Percentiles rank a stretch among this genome's conserved stretches.
These are phyloP conservation scores for Lepidium didymum DNA, from an alignment of 345 rosid genomes.

Conservation along the genomic window DNA sequence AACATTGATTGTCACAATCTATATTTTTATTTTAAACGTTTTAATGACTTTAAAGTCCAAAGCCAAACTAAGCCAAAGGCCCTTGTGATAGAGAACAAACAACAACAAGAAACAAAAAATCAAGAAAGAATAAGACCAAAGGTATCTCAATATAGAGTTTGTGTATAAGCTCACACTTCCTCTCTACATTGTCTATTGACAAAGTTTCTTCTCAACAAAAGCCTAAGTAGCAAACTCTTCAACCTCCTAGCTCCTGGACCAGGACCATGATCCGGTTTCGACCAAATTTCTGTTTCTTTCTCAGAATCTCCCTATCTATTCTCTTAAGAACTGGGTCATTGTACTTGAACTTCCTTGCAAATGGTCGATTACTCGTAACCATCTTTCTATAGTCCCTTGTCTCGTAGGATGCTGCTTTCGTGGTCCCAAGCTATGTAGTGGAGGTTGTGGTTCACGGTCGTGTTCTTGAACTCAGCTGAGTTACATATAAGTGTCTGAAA, in stretches of 20 bases:
- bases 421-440: slow-evolving; percentile 95
- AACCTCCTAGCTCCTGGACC: slow-evolving; percentile 77
- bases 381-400: slow-evolving; percentile 58
- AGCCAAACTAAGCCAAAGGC: background rate
- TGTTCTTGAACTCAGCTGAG: slow-evolving; percentile 67
- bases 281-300: slow-evolving; percentile 32
- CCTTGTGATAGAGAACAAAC: background rate
- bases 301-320: slow-evolving; percentile 72
- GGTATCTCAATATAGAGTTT: background rate
- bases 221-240: slow-evolving; percentile 45
- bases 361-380: slow-evolving; percentile 69
- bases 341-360: slow-evolving; percentile 79
- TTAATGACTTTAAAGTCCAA: slow-evolving; percentile 5
- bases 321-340: slow-evolving; percentile 59
- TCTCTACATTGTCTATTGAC: slow-evolving; percentile 60
- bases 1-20: background rate
- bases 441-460: slow-evolving; percentile 80
- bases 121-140: slow-evolving; percentile 13
- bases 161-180: background rate
- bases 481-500: slow-evolving; percentile 90
- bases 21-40: background rate
- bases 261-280: slow-evolving; percentile 32
- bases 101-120: background rate
- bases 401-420: slow-evolving; percentile 85
- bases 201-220: slow-evolving; percentile 44